Percentiles rank a stretch among this genome's conserved stretches.
phyloP scores from a whole-genome alignment of 305 asterid genomes.

The Fraxinus sp. region DNA sequence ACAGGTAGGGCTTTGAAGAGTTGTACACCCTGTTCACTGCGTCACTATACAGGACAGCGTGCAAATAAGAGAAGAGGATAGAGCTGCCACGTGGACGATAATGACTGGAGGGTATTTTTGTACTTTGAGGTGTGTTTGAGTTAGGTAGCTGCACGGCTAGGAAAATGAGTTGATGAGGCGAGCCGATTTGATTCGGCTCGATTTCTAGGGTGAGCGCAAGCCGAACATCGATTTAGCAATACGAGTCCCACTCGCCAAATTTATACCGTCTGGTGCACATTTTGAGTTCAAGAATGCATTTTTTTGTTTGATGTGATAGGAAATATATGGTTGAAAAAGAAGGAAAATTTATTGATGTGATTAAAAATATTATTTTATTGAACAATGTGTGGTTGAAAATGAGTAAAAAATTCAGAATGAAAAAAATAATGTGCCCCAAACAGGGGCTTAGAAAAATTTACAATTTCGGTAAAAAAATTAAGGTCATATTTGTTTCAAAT shows the following conservation, averaged over 20 bases:
- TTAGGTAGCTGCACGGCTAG: background rate
- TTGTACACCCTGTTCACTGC: conserved; percentile 29
- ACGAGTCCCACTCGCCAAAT: background rate
- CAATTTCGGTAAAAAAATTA: too few species aligned
- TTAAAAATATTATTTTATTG: too few species aligned
- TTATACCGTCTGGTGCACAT: too few species aligned
- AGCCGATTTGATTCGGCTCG: background rate
- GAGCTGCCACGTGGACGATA: conserved; percentile 28
- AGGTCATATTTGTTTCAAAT: too few species aligned
- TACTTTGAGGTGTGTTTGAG: background rate
- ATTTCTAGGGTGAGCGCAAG: background rate
- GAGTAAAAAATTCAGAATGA: too few species aligned
- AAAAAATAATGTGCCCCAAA: too few species aligned
- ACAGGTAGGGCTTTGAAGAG: conserved; percentile 37
- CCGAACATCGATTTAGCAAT: background rate
- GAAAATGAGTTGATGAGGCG: background rate
- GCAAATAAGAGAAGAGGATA: conserved; percentile 33
- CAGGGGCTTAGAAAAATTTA: background rate
- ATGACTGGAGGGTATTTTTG: conserved; percentile 22
- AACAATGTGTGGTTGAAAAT: too few species aligned
- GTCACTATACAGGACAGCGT: conserved; percentile 32
- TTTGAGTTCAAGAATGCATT: too few species aligned
- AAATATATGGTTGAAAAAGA: too few species aligned
- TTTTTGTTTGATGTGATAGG: too few species aligned
- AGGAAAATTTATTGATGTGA: too few species aligned